Evolutionary conservation across 1,284 basidiomycete genomes (phyloP), one percentile per base, ranked within the genome.

Genomic region (Anthracocystis setariae): DNA sequence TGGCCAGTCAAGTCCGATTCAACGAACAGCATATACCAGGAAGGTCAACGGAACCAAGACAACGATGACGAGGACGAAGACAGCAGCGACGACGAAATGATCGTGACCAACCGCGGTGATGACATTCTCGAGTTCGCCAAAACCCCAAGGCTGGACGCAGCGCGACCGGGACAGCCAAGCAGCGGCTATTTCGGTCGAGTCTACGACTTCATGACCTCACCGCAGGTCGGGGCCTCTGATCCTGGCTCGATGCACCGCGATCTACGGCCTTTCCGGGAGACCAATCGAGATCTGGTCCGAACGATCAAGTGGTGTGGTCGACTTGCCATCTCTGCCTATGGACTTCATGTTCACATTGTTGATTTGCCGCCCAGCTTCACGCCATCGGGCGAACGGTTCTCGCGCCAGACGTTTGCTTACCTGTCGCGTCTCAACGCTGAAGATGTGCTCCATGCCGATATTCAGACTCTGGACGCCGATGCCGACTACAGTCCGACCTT

Each of bases 231-330:
- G 12, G 64, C 69, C 21, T 63, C 69, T 9, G 21, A 47, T 8
- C 46, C 63, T 10, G 44, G 35, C 44, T 23, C 43, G 0, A 35
- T 39, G 23, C 33, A 46, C 8, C 62, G 50, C 18, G 49, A 59
- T 38, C 49, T 51, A 8, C 40, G 43, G 38, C 46, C 61, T 8
- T 54, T 65, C 52, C 49, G 53, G 27, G 70, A 76, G 40, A 69
- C 56, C 24, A 63, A 65, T 12, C 57, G 53, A 20, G 67, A 64
- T 23, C 51, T 80, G 21, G 70, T 81, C 5, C 63, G 67, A 23
- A 82, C 74, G 9, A 74, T 82, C 65, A 79, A 79, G 46, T 81
- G 80, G 79, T 79, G 78, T 17, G 69, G 74, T n/a, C 74, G 77
- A n/a, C 67, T 82, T 24, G 77, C 80, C 15, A 79, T 82, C 49